Conservation (phyloP, 1,284 basidiomycete genomes). For the Vanrija humicola region DNA sequence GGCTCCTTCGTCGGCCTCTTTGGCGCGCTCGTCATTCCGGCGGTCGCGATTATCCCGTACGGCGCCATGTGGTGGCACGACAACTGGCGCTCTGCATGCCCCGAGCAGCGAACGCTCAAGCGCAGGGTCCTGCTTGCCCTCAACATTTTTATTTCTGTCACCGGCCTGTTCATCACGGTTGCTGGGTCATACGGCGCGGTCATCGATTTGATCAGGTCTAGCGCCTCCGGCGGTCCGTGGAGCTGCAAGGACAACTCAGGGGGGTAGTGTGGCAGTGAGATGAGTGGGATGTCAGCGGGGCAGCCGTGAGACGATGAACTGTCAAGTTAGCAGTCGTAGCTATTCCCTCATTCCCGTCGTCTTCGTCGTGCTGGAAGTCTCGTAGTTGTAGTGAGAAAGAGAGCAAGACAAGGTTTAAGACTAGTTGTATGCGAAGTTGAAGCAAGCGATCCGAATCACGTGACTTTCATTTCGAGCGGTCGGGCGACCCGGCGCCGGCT, state of each 20-base stretch:
- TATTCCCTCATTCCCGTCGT: too few relatives aligned
- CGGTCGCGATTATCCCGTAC: slow-evolving; percentile 27
- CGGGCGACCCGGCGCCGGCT: too few relatives aligned
- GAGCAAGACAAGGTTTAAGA: too few relatives aligned
- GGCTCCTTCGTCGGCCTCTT: slow-evolving; percentile 31
- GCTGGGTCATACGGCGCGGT: slow-evolving; percentile 37
- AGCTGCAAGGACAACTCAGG: slow-evolving; percentile 36
- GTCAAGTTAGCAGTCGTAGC: too few relatives aligned
- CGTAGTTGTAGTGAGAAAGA: too few relatives aligned
- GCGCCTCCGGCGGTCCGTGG: slow-evolving; percentile 26
- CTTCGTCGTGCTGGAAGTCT: too few relatives aligned
- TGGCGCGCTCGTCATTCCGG: slow-evolving; percentile 33
- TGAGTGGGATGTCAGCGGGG: too few relatives aligned
- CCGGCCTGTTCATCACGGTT: slow-evolving; percentile 28
- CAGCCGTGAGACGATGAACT: too few relatives aligned
- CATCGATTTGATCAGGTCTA: slow-evolving; percentile 24
- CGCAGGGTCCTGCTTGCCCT: slow-evolving; percentile 10
- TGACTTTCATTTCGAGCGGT: too few relatives aligned
- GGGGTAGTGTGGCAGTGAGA: too few relatives aligned
- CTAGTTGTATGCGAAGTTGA: too few relatives aligned
- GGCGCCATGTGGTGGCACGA: slow-evolving; percentile 33
- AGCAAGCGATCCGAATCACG: too few relatives aligned
- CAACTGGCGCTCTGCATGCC: slow-evolving; percentile 11
- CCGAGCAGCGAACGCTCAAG: slow-evolving; percentile 3
- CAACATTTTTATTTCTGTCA: slow-evolving; percentile 19